Percentiles rank a stretch among this genome's conserved stretches.
These are phyloP conservation scores for Marasmius tenuissimus DNA, from an alignment of 1,284 basidiomycete species.

Conservation along the genomic window DNA sequence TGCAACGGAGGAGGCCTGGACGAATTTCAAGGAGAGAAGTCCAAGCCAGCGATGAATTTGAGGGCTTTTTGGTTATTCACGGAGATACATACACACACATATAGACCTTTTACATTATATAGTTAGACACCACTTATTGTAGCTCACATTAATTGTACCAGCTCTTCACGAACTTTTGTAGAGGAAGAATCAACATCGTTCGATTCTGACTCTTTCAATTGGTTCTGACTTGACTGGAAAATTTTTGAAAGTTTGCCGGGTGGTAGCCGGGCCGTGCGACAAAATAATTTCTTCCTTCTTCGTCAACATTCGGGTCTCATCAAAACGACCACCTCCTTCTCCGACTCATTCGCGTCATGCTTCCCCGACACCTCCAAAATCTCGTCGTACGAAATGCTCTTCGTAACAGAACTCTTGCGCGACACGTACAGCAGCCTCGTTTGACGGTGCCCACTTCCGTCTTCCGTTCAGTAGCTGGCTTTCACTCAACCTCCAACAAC, in stretches of 20 bases:
- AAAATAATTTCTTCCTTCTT: background rate
- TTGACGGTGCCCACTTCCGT: conserved; percentile 29
- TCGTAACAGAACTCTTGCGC: conserved; percentile 26
- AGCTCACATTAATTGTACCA: background rate
- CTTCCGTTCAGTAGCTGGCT: conserved; percentile 34
- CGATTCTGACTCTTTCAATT: background rate
- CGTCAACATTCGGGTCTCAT: background rate
- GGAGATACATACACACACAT: background rate
- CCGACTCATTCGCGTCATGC: too few species aligned
- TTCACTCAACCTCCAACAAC: conserved; percentile 67
- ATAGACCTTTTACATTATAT: background rate
- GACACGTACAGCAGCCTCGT: conserved; percentile 34
- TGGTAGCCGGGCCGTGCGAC: background rate
- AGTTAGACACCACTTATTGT: too few species aligned
- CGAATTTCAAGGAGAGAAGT: conserved; percentile 16
- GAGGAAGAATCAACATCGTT: background rate
- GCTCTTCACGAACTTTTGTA: background rate
- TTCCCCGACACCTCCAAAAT: conserved; percentile 23
- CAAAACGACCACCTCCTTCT: background rate
- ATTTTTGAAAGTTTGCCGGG: too few species aligned
- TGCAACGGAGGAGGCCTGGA: conserved; percentile 74
- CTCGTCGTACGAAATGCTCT: conserved; percentile 23
- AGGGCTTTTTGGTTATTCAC: background rate
- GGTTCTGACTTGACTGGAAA: too few species aligned
- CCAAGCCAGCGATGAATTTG: background rate